These are phyloP conservation scores for Jasminum sambac DNA, from an alignment of 257 asterid genomes.

Conservation along the genomic window DNA sequence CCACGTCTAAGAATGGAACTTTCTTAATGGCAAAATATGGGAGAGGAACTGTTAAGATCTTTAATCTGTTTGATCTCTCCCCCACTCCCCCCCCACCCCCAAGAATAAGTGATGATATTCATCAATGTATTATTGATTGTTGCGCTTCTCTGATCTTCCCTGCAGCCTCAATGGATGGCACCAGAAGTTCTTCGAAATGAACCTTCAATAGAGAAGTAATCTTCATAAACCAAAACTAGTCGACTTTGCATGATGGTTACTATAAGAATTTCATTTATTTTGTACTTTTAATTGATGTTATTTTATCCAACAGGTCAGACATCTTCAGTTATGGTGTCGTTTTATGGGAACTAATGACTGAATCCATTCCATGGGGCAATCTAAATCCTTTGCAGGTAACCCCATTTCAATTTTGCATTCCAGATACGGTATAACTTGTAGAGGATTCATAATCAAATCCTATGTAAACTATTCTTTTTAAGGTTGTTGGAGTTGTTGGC, in stretches of 20 bases:
- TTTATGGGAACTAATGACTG: slow-evolving; percentile 78
- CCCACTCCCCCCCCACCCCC: too few species aligned
- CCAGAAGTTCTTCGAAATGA: slow-evolving; percentile 85
- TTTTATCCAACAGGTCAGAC: slow-evolving; percentile 54
- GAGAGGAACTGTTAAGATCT: slow-evolving; percentile 65
- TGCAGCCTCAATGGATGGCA: slow-evolving; percentile 94
- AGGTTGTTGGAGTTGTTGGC: slow-evolving; percentile 82
- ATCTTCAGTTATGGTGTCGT: slow-evolving; percentile 72
- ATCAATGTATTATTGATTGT: slow-evolving; percentile 3
- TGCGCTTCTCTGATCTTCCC: slow-evolving; percentile 8
- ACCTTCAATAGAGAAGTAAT: slow-evolving; percentile 77
- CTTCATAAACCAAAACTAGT: slow-evolving; percentile 5
- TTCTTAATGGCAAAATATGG: slow-evolving; percentile 64
- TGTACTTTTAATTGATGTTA: not conserved
- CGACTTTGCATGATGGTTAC: not conserved
- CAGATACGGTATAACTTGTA: not conserved
- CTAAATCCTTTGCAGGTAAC: slow-evolving; percentile 63
- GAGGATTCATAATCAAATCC: not conserved
- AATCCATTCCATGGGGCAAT: slow-evolving; percentile 60
- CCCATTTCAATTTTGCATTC: not conserved
- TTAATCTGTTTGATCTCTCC: not conserved
- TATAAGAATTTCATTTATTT: not conserved
- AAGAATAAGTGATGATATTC: not conserved
- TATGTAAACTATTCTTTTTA: not conserved
- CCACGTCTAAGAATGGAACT: slow-evolving; percentile 57